These are phyloP conservation scores for Angomonas ambiguus DNA, from an alignment of 208 protist genomes.

Conservation along the genomic window DNA sequence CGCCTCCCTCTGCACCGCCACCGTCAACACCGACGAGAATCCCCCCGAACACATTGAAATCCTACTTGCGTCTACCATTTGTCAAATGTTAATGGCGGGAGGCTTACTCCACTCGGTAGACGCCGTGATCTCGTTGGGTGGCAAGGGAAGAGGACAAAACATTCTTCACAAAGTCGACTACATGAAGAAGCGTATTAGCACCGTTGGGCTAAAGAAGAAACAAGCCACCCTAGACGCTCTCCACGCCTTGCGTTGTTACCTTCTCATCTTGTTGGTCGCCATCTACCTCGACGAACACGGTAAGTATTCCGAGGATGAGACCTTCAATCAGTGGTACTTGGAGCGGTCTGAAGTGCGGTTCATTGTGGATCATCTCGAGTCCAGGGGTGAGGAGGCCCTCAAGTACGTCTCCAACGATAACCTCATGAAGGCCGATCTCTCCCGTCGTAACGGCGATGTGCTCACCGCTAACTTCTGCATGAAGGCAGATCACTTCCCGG, in stretches of 20 bases:
- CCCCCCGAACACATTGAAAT: slow-evolving; percentile 61
- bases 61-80: slow-evolving; percentile 75
- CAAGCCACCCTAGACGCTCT: slow-evolving; percentile 55
- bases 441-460: slow-evolving; percentile 69
- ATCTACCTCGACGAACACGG: slow-evolving; percentile 74
- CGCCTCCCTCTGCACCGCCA: slow-evolving; percentile 49
- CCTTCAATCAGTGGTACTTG: slow-evolving; percentile 72
- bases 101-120: slow-evolving; percentile 66
- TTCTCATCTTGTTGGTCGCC: slow-evolving; percentile 73
- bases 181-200: slow-evolving; percentile 50
- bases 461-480: slow-evolving; percentile 84
- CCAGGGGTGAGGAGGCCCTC: slow-evolving; percentile 55
- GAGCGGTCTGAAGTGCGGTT: slow-evolving; percentile 63
- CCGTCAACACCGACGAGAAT: slow-evolving; percentile 30
- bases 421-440: slow-evolving; percentile 70
- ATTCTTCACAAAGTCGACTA: slow-evolving; percentile 70
- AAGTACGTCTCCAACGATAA: slow-evolving; percentile 64
- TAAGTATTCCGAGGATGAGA: slow-evolving; percentile 26
- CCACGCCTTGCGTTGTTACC: slow-evolving; percentile 64
- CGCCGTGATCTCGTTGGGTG: slow-evolving; percentile 61
- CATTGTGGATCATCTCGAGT: slow-evolving; percentile 70
- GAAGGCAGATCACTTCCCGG: slow-evolving; percentile 89
- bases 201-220: slow-evolving; percentile 42
- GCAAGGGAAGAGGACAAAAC: slow-evolving; percentile 64
- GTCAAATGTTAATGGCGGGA: slow-evolving; percentile 83